Base-by-base conservation (phyloP, 2,329 filamentous ascomycete genomes). In the Colletotrichum aenigma region DNA sequence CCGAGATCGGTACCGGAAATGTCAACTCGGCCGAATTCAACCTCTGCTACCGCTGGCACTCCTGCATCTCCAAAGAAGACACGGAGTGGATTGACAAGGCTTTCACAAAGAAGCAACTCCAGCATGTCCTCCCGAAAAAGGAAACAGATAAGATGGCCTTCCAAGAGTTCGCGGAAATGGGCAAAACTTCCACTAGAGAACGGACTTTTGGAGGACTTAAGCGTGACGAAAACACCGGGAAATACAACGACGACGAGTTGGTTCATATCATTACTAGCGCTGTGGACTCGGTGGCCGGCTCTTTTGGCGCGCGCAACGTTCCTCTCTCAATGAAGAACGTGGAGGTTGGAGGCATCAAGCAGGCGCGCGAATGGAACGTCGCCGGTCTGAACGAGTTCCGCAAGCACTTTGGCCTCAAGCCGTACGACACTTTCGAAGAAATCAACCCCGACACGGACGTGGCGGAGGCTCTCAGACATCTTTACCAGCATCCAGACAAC, bases 1-100 rank as follows among this genome's bases (percentile, higher is more conserved):
- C 93, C 0, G 91, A 94, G 60, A 89, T 92, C 28, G 95, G 94
- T 56, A 91, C 94, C 0, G 95, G 95, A 66, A 97, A 97, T 80
- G 92, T 94, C 78, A 94, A 96, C 7, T 96, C 94, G 0, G 94
- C 94, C 5, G 95, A 98, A 85, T 98, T 98, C 88, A 97, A 97
- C 81, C 88, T 98, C 12, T 94, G 94, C 78, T 97, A 98, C 83
- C 90, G 95, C 77, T 97, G 95, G 95, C 95, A 97, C 86, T 95
- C 94, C 4, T 93, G 93, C 79, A 94, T 97, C 79, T 91, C 87
- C 2, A 90, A 92, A 74, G 92, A 91, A 77, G 95, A 98, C 80
- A 95, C 97, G 81, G 89, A 92, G 78, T 97, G 95, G 95, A 94
- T 95, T 26, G 89, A 95, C 79, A 87, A 93, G 15, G 89, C 94